phyloP scores from a whole-genome alignment of 164 flowering plant species.

The Hamamelis virginiana region DNA sequence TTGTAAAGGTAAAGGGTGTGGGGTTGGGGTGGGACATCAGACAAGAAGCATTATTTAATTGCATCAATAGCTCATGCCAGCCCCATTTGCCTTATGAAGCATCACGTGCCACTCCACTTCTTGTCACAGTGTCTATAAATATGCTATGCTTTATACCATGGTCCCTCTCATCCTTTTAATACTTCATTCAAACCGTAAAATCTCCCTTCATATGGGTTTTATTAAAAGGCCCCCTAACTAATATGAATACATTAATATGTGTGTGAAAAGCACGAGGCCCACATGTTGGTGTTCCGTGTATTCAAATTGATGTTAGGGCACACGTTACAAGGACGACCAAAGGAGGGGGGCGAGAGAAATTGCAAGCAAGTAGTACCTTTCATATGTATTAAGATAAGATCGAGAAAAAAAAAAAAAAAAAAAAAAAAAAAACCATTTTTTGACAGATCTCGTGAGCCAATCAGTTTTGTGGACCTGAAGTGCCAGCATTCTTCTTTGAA shows the following conservation, averaged over 20 bases:
- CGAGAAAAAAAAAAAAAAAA: too few relatives aligned
- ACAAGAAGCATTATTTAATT: conserved; percentile 23
- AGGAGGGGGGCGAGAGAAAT: too few relatives aligned
- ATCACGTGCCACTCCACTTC: conserved; percentile 11
- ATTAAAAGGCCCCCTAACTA: too few relatives aligned
- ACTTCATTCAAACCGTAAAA: neutral
- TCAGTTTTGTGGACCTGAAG: neutral
- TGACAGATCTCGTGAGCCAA: neutral
- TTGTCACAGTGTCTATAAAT: neutral
- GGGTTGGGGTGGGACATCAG: conserved; percentile 15
- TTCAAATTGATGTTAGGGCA: too few relatives aligned
- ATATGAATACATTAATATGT: too few relatives aligned
- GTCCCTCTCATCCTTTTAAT: neutral
- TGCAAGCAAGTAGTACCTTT: too few relatives aligned
- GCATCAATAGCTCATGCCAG: conserved; percentile 21
- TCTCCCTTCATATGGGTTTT: too few relatives aligned
- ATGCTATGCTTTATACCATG: neutral
- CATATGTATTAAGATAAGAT: too few relatives aligned
- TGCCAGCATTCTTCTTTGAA: neutral
- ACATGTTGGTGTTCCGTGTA: too few relatives aligned
- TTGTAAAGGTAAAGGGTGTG: neutral
- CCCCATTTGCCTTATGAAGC: neutral
- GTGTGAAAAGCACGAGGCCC: too few relatives aligned
- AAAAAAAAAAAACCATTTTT: too few relatives aligned
- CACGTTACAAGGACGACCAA: too few relatives aligned